Conservation (phyloP, 2,329 filamentous ascomycete genomes). For the Grosmannia clavigera region DNA sequence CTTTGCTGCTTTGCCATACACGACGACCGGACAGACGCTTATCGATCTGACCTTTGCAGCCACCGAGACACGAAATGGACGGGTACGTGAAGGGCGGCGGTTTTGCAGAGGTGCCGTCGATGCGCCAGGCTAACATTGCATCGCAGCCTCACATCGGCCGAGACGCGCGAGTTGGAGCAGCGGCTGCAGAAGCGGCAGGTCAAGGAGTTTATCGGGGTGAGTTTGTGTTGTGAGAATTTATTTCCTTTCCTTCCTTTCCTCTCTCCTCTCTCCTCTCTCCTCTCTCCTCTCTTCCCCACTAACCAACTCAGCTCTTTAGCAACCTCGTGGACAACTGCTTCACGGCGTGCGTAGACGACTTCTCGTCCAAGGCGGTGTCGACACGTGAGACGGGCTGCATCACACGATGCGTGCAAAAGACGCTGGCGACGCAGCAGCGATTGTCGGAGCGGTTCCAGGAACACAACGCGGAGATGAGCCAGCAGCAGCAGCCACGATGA, state of each 20-base stretch:
- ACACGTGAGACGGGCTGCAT: slow-evolving; percentile 84
- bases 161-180: slow-evolving; percentile 73
- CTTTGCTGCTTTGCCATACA: no score
- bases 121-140: neutral
- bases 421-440: slow-evolving; percentile 81
- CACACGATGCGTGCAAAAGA: slow-evolving; percentile 90
- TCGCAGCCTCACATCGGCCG: slow-evolving; percentile 9
- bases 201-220: slow-evolving; percentile 96
- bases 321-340: slow-evolving; percentile 83
- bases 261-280: no score
- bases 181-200: slow-evolving; percentile 98
- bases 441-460: slow-evolving; percentile 82
- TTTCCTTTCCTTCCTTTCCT: no score
- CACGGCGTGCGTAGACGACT: slow-evolving; percentile 93
- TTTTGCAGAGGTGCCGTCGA: neutral
- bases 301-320: slow-evolving; percentile 36
- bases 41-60: no score
- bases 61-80: neutral
- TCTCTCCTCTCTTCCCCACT: no score
- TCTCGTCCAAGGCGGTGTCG: slow-evolving; percentile 90
- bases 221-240: slow-evolving; percentile 22
- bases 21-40: no score
- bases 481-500: slow-evolving; percentile 28
- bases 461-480: slow-evolving; percentile 49
- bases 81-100: no score